Evolutionary conservation across 139 green algal genomes (phyloP).

Genomic region (Chlamydomonas urium): DNA sequence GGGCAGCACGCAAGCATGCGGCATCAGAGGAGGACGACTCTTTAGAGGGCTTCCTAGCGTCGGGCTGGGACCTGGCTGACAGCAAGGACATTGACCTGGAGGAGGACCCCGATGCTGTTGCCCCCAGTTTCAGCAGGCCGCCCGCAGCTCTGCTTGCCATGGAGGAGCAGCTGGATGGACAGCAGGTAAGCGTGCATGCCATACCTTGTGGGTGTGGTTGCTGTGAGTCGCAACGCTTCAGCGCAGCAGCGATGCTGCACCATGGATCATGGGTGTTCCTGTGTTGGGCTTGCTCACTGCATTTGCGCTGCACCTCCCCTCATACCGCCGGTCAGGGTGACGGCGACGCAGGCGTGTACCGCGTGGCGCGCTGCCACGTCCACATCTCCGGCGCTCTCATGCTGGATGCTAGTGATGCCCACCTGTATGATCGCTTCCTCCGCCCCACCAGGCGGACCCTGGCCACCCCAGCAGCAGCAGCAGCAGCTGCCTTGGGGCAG

Average conservation of each 20-base stretch:
- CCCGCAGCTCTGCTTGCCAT: constrained; percentile 65
- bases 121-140: constrained; percentile 12
- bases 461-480: constrained; percentile 27
- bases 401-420: constrained; percentile 59
- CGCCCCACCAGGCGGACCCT: too few relatives aligned
- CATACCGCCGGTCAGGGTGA: constrained; percentile 31
- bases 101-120: constrained; percentile 7
- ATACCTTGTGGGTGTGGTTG: neutral
- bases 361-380: constrained; percentile 57
- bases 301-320: too few relatives aligned
- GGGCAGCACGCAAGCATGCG: neutral
- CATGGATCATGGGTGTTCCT: too few relatives aligned
- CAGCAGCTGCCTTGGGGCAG: constrained; percentile 3
- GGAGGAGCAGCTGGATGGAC: too few relatives aligned
- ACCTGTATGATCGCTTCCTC: constrained; percentile 50
- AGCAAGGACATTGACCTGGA: constrained; percentile 39
- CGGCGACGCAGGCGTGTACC: constrained; percentile 49
- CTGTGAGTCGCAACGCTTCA: too few relatives aligned
- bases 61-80: constrained; percentile 34
- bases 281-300: neutral
- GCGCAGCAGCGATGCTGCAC: too few relatives aligned
- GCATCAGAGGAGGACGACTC: neutral
- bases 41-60: constrained; percentile 52
- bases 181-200: neutral
- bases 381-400: constrained; percentile 77